Percentiles rank a stretch among this genome's conserved stretches.
phyloP scores from a whole-genome alignment of 805 yeast genomes.

The Spathaspora girioi region DNA sequence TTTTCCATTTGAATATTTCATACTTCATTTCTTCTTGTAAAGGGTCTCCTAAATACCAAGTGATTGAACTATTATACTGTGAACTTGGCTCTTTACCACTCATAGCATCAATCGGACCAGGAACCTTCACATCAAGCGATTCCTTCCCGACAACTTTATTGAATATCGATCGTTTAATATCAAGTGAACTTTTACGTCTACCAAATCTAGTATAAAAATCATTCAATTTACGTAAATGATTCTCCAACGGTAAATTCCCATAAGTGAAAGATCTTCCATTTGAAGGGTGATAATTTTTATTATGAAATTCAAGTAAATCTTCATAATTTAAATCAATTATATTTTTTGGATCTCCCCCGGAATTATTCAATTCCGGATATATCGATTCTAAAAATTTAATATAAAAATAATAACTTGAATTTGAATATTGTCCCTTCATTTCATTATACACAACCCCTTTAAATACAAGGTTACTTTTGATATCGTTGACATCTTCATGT shows the following conservation, averaged over 20 bases:
- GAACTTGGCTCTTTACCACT: slow-evolving; percentile 55
- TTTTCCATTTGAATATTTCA: slow-evolving; percentile 67
- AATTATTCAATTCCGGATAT: slow-evolving; percentile 80
- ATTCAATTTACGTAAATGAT: slow-evolving; percentile 57
- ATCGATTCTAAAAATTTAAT: slow-evolving; percentile 78
- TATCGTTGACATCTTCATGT: slow-evolving; percentile 57
- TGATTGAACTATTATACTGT: slow-evolving; percentile 77
- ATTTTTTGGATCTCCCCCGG: slow-evolving; percentile 89
- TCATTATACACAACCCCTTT: slow-evolving; percentile 98
- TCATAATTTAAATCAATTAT: slow-evolving; percentile 74
- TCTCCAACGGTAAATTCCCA: slow-evolving; percentile 67
- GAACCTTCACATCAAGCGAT: slow-evolving; percentile 26
- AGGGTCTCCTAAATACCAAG: slow-evolving; percentile 85
- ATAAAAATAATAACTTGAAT: slow-evolving; percentile 81
- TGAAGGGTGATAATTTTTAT: slow-evolving; percentile 79
- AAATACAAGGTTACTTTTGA: slow-evolving; percentile 58
- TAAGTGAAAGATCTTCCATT: slow-evolving; percentile 85
- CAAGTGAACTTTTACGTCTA: slow-evolving; percentile 28
- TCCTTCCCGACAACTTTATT: slow-evolving; percentile 12
- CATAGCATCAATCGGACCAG: slow-evolving; percentile 74
- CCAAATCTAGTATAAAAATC: slow-evolving; percentile 53
- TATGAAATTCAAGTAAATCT: slow-evolving; percentile 76
- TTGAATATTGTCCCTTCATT: slow-evolving; percentile 96
- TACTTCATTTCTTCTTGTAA: slow-evolving; percentile 48
- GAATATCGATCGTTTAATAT: slow-evolving; percentile 46